Evolutionary conservation across 2,329 filamentous ascomycete species (phyloP), one percentile per base, ranked within the genome.

Genomic region (Neonectria neomacrospora): DNA sequence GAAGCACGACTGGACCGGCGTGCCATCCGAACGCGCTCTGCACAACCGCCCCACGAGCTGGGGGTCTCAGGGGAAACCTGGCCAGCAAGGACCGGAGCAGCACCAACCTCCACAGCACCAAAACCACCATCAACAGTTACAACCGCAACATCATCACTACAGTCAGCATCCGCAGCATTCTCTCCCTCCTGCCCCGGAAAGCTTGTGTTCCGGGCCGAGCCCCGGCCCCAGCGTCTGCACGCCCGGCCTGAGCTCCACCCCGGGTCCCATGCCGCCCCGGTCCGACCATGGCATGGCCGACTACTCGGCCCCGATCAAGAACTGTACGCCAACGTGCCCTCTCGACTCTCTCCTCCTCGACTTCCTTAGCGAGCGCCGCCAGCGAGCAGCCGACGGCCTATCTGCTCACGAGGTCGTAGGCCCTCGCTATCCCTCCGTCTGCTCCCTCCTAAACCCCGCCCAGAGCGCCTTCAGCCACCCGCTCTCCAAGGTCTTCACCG

Each of bases 401-500:
- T 81, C 90, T 0, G 79, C 84, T 9, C 83, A 88, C 42, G 87
- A 91, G 47, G 85, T 95, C 9, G 85, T 92, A 8, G 93, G 92
- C 0, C 93, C 93, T 1, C 83, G 87, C 14, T 94, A 96, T 73
- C 93, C 93, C 1, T 92, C 90, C 61, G 91, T 96, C 60, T 90
- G 90, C 0, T 91, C 91, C 1, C 84, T 97, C 5, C 85, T 95
- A 41, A 92, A 95, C 73, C 91, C 92, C 0, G 82, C 88, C 42
- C 84, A 85, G 54, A 84, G 83, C 64, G 81, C 81, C 8, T 85
- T 85, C 71, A 87, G 89, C 2, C 93, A 97, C 72, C 92, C 92
- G 1, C 82, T 97, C 2, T 95, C 92, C 7, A 92, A 92, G 68
- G 86, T 97, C 14, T 92, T 96, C 74, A 94, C 92, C 44, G 93